Conservation (phyloP, 441 rosid genomes). For the Erodium moschatum region DNA sequence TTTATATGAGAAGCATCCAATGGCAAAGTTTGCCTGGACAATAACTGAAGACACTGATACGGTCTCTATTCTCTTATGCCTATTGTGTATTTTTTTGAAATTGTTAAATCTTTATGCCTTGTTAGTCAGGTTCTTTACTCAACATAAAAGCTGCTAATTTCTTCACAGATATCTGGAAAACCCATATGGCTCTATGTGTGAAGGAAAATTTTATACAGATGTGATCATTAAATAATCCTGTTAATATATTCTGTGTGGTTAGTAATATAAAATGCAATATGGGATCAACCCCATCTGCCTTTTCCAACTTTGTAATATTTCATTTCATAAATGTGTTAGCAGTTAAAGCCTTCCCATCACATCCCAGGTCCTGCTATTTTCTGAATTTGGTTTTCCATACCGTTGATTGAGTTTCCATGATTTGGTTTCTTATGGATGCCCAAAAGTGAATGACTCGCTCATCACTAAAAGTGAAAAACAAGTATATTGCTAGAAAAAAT, state of each 20-base stretch:
- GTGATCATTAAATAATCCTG: background rate
- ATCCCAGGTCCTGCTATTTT: background rate
- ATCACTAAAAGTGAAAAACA: background rate
- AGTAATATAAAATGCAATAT: background rate
- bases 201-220: background rate
- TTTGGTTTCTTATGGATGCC: conserved; percentile 5
- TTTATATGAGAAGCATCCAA: conserved; percentile 87
- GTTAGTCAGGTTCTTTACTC: background rate
- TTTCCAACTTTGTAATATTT: background rate
- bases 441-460: background rate
- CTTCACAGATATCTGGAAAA: too few relatives aligned
- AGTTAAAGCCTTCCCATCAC: background rate
- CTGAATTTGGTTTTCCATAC: background rate
- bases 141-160: too few relatives aligned
- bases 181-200: too few relatives aligned
- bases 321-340: background rate
- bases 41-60: conserved; percentile 75
- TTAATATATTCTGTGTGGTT: background rate
- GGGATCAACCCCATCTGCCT: background rate
- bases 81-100: conserved; percentile 1
- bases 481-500: background rate
- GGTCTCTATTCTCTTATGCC: conserved; percentile 36
- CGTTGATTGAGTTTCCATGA: background rate
- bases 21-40: conserved; percentile 89
- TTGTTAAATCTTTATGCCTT: background rate